phyloP scores from a whole-genome alignment of 257 asterid species.

The Fraxinus anomala region DNA sequence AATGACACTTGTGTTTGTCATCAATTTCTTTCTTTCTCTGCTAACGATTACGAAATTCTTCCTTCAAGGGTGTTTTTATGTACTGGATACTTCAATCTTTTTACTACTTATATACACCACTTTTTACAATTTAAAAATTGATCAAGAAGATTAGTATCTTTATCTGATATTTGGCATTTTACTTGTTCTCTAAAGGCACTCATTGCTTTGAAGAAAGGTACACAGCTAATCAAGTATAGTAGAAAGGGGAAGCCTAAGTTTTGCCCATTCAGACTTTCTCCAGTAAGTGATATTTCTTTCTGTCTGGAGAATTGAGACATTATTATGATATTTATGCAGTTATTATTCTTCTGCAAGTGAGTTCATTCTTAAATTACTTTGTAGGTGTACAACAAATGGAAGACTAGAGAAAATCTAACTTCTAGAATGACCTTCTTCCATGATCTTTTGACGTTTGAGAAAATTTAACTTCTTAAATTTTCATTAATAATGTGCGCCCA shows the following conservation, averaged over 20 bases:
- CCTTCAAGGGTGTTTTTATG: background rate
- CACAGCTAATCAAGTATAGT: slow-evolving; percentile 92
- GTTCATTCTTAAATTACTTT: background rate
- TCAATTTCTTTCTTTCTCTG: too few species aligned
- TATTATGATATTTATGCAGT: background rate
- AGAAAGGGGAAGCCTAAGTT: slow-evolving; percentile 96
- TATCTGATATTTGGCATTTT: slow-evolving; percentile 21
- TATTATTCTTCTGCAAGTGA: background rate
- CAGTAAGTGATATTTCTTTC: slow-evolving; percentile 51
- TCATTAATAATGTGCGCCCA: background rate
- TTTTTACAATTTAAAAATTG: background rate
- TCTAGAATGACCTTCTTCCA: background rate
- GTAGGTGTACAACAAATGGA: background rate
- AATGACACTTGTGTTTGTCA: too few species aligned
- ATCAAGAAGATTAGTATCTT: slow-evolving; percentile 8
- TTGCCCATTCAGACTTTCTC: slow-evolving; percentile 87
- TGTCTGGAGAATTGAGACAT: slow-evolving; percentile 1
- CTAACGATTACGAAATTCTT: background rate
- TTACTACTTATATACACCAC: background rate
- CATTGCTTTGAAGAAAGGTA: slow-evolving; percentile 86
- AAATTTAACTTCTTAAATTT: background rate
- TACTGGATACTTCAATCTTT: background rate
- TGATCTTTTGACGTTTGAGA: background rate
- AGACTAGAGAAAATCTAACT: background rate
- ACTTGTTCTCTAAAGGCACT: slow-evolving; percentile 59